Evolutionary conservation across 495 filamentous ascomycete species (phyloP).

Genomic region (Penicillium simplicissimum): DNA sequence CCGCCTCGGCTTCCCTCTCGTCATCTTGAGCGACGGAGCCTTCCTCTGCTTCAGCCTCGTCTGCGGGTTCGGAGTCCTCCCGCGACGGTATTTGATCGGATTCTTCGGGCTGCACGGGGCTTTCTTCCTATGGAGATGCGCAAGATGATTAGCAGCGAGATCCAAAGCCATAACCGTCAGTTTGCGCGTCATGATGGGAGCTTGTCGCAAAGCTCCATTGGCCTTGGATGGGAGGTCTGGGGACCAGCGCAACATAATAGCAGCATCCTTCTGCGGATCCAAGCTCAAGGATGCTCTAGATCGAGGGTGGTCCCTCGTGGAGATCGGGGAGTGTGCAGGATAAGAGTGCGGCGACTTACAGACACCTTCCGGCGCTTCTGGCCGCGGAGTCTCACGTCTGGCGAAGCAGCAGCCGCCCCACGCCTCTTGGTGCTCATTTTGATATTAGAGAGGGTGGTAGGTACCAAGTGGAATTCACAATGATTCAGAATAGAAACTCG

Average conservation of each 20-base stretch:
- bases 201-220: conserved; percentile 10
- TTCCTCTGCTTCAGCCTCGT: conserved; percentile 14
- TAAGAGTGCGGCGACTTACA: conserved; percentile 44
- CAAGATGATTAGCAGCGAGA: conserved; percentile 1
- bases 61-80: conserved; percentile 36
- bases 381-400: conserved; percentile 45
- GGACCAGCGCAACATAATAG: neutral
- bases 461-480: neutral
- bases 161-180: neutral
- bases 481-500: neutral
- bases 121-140: conserved; percentile 21
- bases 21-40: conserved; percentile 21
- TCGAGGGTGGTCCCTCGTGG: neutral
- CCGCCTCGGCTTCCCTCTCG: conserved; percentile 49
- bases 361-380: conserved; percentile 61
- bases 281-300: neutral
- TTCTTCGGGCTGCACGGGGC: conserved; percentile 28
- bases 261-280: neutral
- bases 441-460: neutral
- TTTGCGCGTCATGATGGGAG: neutral
- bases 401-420: conserved; percentile 42
- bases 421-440: conserved; percentile 72
- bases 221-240: neutral
- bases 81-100: conserved; percentile 36
- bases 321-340: neutral